phyloP scores from a whole-genome alignment of 306 rosid genomes.

The Lathyrus tuberosus region DNA sequence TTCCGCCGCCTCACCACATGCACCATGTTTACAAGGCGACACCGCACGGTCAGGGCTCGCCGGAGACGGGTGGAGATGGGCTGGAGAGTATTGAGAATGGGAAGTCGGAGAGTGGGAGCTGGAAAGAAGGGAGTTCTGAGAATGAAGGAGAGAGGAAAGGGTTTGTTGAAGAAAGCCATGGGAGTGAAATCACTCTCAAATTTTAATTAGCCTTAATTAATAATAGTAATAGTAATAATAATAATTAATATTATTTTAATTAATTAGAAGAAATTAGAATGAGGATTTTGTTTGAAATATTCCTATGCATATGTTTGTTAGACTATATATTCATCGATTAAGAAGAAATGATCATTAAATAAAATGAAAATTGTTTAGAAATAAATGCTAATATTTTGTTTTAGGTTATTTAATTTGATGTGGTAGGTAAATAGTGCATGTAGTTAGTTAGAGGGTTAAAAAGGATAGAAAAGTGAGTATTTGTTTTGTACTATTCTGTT shows the following conservation, averaged over 20 bases:
- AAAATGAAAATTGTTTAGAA: slow-evolving; percentile 17
- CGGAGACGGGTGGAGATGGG: slow-evolving; percentile 60
- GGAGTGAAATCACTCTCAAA: slow-evolving; percentile 82
- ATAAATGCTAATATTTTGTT: slow-evolving; percentile 8
- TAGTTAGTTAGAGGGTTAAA: slow-evolving; percentile 37
- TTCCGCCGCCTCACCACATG: slow-evolving; percentile 50
- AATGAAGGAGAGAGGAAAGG: slow-evolving; percentile 67
- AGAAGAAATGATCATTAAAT: not conserved
- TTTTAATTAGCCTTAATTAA: slow-evolving; percentile 46
- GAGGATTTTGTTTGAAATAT: slow-evolving; percentile 27
- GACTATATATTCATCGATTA: slow-evolving; percentile 19
- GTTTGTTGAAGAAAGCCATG: slow-evolving; percentile 70
- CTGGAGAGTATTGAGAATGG: slow-evolving; percentile 97
- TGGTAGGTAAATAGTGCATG: slow-evolving; percentile 15
- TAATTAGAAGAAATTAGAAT: slow-evolving; percentile 28
- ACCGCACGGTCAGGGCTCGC: slow-evolving; percentile 60
- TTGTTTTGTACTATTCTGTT: slow-evolving; percentile 41
- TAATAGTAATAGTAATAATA: not conserved
- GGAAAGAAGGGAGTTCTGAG: slow-evolving; percentile 91
- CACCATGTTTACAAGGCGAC: slow-evolving; percentile 69
- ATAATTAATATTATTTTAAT: not conserved
- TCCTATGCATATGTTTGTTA: slow-evolving; percentile 17
- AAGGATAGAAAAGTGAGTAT: slow-evolving; percentile 53
- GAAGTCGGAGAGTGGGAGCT: slow-evolving; percentile 93
- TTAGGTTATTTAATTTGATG: slow-evolving; percentile 3